phyloP scores from a whole-genome alignment of 805 yeast genomes.

The Maudiozyma bulderi region DNA sequence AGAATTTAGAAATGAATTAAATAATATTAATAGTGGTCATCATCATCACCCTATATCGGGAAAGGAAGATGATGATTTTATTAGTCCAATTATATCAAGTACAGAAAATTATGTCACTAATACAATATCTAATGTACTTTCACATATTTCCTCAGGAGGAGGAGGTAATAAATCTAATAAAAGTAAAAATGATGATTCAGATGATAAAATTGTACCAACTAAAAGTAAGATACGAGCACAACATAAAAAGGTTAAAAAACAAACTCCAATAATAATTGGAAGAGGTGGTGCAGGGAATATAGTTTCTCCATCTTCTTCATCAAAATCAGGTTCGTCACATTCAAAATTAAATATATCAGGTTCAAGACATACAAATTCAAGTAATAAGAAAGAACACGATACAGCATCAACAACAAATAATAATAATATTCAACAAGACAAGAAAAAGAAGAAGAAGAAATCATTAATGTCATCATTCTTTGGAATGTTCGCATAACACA shows the following conservation, averaged over 20 bases:
- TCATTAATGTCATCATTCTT: not conserved
- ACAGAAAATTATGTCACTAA: conserved; percentile 1
- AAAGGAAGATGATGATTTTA: conserved; percentile 1
- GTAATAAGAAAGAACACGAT: not conserved
- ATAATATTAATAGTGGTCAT: not conserved
- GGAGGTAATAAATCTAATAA: not conserved
- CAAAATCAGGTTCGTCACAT: not conserved
- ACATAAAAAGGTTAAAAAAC: not conserved
- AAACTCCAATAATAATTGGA: conserved; percentile 18
- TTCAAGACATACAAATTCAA: not conserved
- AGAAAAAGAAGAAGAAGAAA: not conserved
- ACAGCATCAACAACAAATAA: not conserved
- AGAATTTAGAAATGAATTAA: not conserved
- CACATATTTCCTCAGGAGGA: not conserved
- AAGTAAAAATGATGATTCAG: not conserved
- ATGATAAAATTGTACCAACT: not conserved
- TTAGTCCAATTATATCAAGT: conserved; percentile 1
- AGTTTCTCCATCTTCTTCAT: conserved; percentile 20
- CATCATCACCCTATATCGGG: not conserved
- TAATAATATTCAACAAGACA: not conserved
- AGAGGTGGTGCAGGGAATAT: conserved; percentile 31
- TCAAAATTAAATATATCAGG: not conserved
- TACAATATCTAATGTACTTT: not conserved
- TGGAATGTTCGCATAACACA: not conserved
- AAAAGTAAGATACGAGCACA: not conserved